A percentile compares a stretch with the other conserved stretches of the same genome.
These are phyloP conservation scores for Chromera velia DNA, from an alignment of 73 alveolate genomes.

Conservation along the genomic window DNA sequence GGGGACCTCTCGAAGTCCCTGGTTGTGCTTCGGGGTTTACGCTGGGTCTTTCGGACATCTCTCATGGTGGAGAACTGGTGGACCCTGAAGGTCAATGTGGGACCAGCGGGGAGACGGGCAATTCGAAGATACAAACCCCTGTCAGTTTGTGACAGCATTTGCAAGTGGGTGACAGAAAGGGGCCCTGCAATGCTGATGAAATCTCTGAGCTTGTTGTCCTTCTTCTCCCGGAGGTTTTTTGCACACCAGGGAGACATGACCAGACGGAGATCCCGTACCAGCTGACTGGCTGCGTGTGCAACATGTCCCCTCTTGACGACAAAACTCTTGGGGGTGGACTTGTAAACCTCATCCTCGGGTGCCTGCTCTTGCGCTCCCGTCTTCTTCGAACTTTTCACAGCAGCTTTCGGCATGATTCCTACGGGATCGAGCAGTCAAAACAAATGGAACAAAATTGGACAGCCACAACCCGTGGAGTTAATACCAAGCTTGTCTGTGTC, in stretches of 20 bases:
- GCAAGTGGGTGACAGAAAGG: constrained; percentile 78
- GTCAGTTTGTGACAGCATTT: constrained; percentile 73
- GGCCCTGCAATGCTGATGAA: constrained; percentile 70
- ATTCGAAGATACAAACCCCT: constrained; percentile 63
- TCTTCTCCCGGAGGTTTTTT: background rate
- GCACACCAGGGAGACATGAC: background rate
- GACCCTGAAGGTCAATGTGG: constrained; percentile 73
- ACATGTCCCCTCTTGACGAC: background rate
- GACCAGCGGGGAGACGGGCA: constrained; percentile 79
- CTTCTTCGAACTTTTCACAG: too few relatives aligned
- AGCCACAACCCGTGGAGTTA: too few relatives aligned
- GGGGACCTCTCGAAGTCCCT: constrained; percentile 44
- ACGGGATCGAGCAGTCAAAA: too few relatives aligned
- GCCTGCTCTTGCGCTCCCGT: too few relatives aligned
- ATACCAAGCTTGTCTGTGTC: too few relatives aligned
- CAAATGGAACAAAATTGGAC: too few relatives aligned
- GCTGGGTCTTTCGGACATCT: constrained; percentile 56
- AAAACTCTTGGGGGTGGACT: background rate
- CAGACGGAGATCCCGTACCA: background rate
- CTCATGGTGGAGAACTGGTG: constrained; percentile 59
- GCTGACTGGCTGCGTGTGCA: background rate
- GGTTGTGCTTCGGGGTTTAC: constrained; percentile 13
- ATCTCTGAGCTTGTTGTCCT: constrained; percentile 29
- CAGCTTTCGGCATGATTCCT: too few relatives aligned
- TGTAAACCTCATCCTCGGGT: background rate